A percentile compares a stretch with the other conserved stretches of the same genome.
Conservation (phyloP, 305 asterid genomes). For the Solanum hybrid region DNA sequence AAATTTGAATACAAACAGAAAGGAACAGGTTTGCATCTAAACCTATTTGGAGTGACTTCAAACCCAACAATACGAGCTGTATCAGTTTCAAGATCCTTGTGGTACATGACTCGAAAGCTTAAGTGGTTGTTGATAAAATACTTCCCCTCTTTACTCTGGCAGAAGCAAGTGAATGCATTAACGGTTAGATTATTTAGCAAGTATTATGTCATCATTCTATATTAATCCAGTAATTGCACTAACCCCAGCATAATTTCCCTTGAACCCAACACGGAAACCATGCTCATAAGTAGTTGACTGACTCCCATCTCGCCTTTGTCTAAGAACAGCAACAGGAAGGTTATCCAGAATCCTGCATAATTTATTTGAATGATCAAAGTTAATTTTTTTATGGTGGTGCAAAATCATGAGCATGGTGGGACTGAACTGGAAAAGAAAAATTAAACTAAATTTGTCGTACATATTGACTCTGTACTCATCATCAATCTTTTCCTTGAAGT, state of each 20-base stretch:
- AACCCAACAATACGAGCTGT: conserved; percentile 90
- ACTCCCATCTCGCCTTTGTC: conserved; percentile 79
- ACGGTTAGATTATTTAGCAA: not conserved
- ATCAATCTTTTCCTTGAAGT: conserved; percentile 82
- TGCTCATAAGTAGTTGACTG: conserved; percentile 68
- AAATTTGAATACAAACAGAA: not conserved
- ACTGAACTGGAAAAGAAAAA: not conserved
- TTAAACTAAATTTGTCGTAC: not conserved
- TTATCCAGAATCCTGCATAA: conserved; percentile 84
- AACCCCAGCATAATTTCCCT: conserved; percentile 88
- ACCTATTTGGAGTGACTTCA: conserved; percentile 94
- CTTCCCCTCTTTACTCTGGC: conserved; percentile 83
- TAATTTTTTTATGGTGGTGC: not conserved
- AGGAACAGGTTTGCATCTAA: not conserved
- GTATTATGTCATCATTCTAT: conserved; percentile 1
- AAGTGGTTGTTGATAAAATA: conserved; percentile 83
- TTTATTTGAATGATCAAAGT: not conserved
- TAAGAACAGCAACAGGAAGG: conserved; percentile 86
- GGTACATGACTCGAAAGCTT: conserved; percentile 92
- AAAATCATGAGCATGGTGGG: not conserved
- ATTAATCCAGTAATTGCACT: conserved; percentile 16
- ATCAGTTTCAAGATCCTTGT: conserved; percentile 61
- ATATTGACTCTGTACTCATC: conserved; percentile 69
- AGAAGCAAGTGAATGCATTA: conserved; percentile 17
- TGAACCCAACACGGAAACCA: conserved; percentile 93